Evolutionary conservation across 108 stramenopile species (phyloP).

Genomic region (Nannochloropsis granulata): DNA sequence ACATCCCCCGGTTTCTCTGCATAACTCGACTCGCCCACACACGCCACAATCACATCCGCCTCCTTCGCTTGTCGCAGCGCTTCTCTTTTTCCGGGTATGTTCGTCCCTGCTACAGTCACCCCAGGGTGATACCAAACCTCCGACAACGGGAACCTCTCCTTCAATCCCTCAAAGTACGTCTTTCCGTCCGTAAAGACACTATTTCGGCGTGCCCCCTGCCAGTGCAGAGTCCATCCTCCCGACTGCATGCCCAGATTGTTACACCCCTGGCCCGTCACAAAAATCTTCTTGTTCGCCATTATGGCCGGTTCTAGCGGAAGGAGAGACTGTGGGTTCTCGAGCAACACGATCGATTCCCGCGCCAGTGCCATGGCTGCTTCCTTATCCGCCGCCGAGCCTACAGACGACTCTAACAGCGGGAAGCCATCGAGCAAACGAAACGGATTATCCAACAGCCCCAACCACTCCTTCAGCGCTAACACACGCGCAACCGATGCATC

Average conservation of each 20-base stretch:
- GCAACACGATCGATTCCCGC: slow-evolving; percentile 44
- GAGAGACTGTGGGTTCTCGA: slow-evolving; percentile 36
- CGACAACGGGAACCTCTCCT: slow-evolving; percentile 1
- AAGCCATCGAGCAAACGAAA: slow-evolving; percentile 16
- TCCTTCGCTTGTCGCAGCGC: slow-evolving; percentile 21
- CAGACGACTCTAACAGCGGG: slow-evolving; percentile 7
- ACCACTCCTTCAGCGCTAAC: slow-evolving; percentile 47
- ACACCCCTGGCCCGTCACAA: slow-evolving; percentile 58
- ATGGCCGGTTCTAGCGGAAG: neutral
- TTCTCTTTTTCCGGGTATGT: slow-evolving; percentile 19
- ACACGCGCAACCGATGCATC: slow-evolving; percentile 43
- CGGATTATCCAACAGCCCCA: slow-evolving; percentile 51
- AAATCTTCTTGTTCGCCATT: slow-evolving; percentile 26
- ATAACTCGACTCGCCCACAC: slow-evolving; percentile 60
- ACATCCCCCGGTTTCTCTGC: slow-evolving; percentile 71
- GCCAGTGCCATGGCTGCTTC: slow-evolving; percentile 45
- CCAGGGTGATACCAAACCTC: neutral
- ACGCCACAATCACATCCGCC: slow-evolving; percentile 47
- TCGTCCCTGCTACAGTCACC: slow-evolving; percentile 10
- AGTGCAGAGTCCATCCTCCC: slow-evolving; percentile 63
- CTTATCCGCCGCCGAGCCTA: slow-evolving; percentile 35
- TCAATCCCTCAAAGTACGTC: slow-evolving; percentile 18
- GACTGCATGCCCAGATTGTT: slow-evolving; percentile 39
- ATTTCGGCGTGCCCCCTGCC: slow-evolving; percentile 56
- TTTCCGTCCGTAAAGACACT: slow-evolving; percentile 10